Conservation (phyloP, 1,139 yeast genomes). For the Hemisphaericaspora lyxosophila region DNA sequence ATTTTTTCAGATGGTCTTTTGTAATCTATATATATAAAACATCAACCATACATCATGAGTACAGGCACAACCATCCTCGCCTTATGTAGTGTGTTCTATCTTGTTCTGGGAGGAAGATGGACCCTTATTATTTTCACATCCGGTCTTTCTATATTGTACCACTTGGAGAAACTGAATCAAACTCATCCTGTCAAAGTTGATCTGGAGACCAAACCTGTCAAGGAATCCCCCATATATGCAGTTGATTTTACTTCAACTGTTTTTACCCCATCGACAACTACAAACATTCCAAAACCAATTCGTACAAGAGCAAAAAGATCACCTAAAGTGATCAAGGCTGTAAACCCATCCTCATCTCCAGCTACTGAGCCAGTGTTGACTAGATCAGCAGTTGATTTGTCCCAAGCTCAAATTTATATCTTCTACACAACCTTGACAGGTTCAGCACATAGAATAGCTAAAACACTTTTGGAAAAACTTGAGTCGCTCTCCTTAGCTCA, state of each 20-base stretch:
- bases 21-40: too few relatives aligned
- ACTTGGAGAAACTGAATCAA: slow-evolving; percentile 6
- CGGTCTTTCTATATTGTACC: slow-evolving; percentile 10
- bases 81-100: slow-evolving; percentile 14
- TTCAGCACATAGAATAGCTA: slow-evolving; percentile 70
- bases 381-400: slow-evolving; percentile 30
- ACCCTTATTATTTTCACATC: slow-evolving; percentile 19
- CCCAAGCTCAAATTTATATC: slow-evolving; percentile 53
- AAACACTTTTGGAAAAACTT: slow-evolving; percentile 40
- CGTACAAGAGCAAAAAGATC: slow-evolving; percentile 29
- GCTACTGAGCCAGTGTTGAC: slow-evolving; percentile 29
- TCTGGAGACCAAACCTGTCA: slow-evolving; percentile 2
- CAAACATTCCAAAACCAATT: slow-evolving; percentile 22
- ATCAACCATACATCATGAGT: slow-evolving; percentile 2
- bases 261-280: slow-evolving; percentile 26
- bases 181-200: neutral
- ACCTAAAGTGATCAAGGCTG: slow-evolving; percentile 43
- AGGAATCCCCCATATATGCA: slow-evolving; percentile 39
- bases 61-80: slow-evolving; percentile 5
- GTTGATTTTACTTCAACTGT: slow-evolving; percentile 46
- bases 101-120: slow-evolving; percentile 31
- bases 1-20: too few relatives aligned
- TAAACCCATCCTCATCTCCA: slow-evolving; percentile 22
- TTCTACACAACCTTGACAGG: slow-evolving; percentile 89
- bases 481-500: slow-evolving; percentile 30